phyloP scores from a whole-genome alignment of 192 early-diverging fungal genomes.

The Backusella tuberculispora region DNA sequence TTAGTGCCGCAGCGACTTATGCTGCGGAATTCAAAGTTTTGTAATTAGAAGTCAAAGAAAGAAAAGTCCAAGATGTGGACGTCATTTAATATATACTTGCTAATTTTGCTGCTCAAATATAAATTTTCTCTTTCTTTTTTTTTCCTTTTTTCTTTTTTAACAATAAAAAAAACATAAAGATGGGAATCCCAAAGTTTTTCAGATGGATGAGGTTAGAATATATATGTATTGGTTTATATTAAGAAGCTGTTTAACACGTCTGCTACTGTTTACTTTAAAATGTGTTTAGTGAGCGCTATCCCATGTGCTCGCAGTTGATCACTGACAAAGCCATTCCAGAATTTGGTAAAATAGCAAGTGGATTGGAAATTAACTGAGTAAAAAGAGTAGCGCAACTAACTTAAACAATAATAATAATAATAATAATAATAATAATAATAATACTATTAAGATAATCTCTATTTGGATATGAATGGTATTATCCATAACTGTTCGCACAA shows the following conservation, averaged over 20 bases:
- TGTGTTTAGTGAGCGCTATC: conserved; percentile 83
- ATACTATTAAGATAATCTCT: conserved; percentile 79
- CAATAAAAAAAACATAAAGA: conserved; percentile 31
- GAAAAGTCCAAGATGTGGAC: not conserved
- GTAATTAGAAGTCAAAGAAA: not conserved
- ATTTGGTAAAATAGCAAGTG: conserved; percentile 65
- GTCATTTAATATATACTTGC: conserved; percentile 2
- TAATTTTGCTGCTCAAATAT: not conserved
- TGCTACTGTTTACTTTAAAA: not conserved
- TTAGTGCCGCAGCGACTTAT: not conserved
- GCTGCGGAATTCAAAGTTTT: conserved; percentile 1
- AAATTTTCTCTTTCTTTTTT: not conserved
- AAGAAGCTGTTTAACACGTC: no score
- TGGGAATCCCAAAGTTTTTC: conserved; percentile 96
- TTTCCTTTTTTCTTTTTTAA: not conserved
- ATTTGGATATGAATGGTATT: conserved; percentile 99
- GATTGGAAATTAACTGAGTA: not conserved
- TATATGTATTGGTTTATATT: not conserved
- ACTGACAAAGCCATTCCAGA: conserved; percentile 92
- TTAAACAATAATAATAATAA: not conserved
- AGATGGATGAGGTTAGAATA: conserved; percentile 84
- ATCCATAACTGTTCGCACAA: conserved; percentile 97
- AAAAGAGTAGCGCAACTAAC: not conserved
- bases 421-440: not conserved
- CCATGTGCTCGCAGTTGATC: conserved; percentile 90